Evolutionary conservation across 805 yeast genomes (phyloP), one percentile per base, ranked within the genome.

Genomic region (Metschnikowia amazonensis): DNA sequence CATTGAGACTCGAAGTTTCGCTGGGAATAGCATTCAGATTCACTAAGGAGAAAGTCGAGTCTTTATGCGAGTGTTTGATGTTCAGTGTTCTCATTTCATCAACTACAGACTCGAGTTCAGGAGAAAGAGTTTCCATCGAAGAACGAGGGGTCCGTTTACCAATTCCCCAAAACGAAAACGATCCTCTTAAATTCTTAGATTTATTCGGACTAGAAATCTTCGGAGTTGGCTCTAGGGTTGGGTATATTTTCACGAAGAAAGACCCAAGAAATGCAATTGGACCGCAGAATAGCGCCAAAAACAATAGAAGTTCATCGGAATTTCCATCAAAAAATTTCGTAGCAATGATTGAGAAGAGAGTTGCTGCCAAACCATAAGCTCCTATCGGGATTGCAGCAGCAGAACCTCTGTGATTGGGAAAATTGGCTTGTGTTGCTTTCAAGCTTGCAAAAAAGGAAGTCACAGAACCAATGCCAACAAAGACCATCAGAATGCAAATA

Each of bases 341-440:
- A 11, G 86, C 76, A 3, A 83, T 55, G 2, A 75, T 60, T 2
- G 88, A 79, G 57, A 81, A 83, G 16, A 83, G 52, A 33, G 86
- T 70, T 3, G 92, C 89, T 5, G 89, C 78, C 34, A 86, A 63
- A 0, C 92, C 95, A 61, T 79, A 86, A 1, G 81, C 70, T 11
- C 86, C 76, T 3, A 82, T 84, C 1, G 88, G 87, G 35, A 78
- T 67, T 0, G 87, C 82, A 16, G 82, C 82, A 2, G 89, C 89
- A 5, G 80, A 70, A 18, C 89, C 94, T 57, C 84, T 72, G 56
- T 82, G 80, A 24, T 76, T 65, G 0, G 92, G 92, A 52, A 85
- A 86, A 56, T 85, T 86, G 2, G 84, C 56, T 27, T 79, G 79
- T 1, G 79, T 72, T 1, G 78, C 77, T 49, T 79, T 80, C 52